Percentiles rank a stretch among this genome's conserved stretches.
Conservation (phyloP, 352 stramenopile species). For the Phytophthora foliorum region DNA sequence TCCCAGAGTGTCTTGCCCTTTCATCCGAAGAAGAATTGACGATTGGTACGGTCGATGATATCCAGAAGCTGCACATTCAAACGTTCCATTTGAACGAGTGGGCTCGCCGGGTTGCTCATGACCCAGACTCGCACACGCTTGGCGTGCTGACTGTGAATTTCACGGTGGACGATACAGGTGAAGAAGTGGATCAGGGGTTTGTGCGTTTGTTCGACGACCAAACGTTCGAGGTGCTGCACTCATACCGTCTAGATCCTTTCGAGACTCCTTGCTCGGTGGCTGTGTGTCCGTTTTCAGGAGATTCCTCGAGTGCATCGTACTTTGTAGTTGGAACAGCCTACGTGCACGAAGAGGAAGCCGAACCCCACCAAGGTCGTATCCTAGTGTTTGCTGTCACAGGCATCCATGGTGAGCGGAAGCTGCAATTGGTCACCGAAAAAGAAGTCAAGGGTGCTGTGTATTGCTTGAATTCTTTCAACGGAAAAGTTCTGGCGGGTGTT, state of each 20-base stretch:
- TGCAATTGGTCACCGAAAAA: slow-evolving; percentile 93
- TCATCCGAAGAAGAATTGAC: slow-evolving; percentile 95
- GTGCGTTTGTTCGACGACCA: slow-evolving; percentile 97
- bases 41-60: slow-evolving; percentile 98
- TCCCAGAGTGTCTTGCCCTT: slow-evolving; percentile 96
- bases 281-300: slow-evolving; percentile 81
- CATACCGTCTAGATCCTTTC: slow-evolving; percentile 89
- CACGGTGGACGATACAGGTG: slow-evolving; percentile 80
- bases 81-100: slow-evolving; percentile 95
- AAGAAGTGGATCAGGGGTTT: slow-evolving; percentile 91
- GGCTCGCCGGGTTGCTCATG: slow-evolving; percentile 93
- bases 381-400: slow-evolving; percentile 92
- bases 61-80: slow-evolving; percentile 99
- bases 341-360: slow-evolving; percentile 94
- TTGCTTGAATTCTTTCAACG: slow-evolving; percentile 95
- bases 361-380: slow-evolving; percentile 96
- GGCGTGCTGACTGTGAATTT: slow-evolving; percentile 88
- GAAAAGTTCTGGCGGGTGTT: slow-evolving; percentile 93
- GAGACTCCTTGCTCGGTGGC: slow-evolving; percentile 91
- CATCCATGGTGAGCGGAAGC: slow-evolving; percentile 85
- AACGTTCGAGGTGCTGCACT: slow-evolving; percentile 95
- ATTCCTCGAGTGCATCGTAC: slow-evolving; percentile 80
- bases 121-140: slow-evolving; percentile 81
- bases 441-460: slow-evolving; percentile 97
- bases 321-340: slow-evolving; percentile 93